phyloP scores from a whole-genome alignment of 116 monocot genomes.

The Phalaenopsis hybrid region DNA sequence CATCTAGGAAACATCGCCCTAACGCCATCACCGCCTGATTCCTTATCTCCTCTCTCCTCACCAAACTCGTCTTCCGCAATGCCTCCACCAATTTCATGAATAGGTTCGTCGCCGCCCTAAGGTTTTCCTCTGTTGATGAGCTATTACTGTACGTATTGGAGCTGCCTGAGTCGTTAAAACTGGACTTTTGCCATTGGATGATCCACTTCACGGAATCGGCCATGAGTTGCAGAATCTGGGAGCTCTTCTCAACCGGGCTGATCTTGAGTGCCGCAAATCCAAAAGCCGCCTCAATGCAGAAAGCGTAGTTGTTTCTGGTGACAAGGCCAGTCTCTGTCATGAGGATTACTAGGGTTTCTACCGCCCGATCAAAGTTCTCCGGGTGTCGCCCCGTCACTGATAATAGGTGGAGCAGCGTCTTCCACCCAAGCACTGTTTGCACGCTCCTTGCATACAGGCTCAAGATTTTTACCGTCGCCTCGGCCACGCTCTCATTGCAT shows the following conservation, averaged over 20 bases:
- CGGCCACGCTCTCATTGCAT: conserved; percentile 54
- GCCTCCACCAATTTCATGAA: conserved; percentile 72
- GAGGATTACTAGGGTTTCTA: conserved; percentile 42
- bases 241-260: conserved; percentile 66
- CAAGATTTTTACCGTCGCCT: conserved; percentile 28
- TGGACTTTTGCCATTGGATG: conserved; percentile 58
- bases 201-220: conserved; percentile 54
- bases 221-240: conserved; percentile 55
- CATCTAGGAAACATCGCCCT: conserved; percentile 35
- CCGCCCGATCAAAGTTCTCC: conserved; percentile 59
- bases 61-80: conserved; percentile 62
- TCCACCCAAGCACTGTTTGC: conserved; percentile 65
- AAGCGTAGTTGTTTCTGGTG: conserved; percentile 54
- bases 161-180: conserved; percentile 48
- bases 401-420: conserved; percentile 58
- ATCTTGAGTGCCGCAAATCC: conserved; percentile 72
- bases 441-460: conserved; percentile 28
- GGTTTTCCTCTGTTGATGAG: conserved; percentile 10
- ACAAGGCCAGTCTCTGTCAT: conserved; percentile 41
- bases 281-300: conserved; percentile 68
- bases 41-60: conserved; percentile 82
- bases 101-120: conserved; percentile 26
- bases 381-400: conserved; percentile 64
- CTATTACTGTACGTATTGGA: conserved; percentile 9
- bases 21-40: conserved; percentile 64